A percentile compares a stretch with the other conserved stretches of the same genome.
Evolutionary conservation across 2,329 filamentous ascomycete species (phyloP).

Genomic region (Paracoccidioides lutzii): DNA sequence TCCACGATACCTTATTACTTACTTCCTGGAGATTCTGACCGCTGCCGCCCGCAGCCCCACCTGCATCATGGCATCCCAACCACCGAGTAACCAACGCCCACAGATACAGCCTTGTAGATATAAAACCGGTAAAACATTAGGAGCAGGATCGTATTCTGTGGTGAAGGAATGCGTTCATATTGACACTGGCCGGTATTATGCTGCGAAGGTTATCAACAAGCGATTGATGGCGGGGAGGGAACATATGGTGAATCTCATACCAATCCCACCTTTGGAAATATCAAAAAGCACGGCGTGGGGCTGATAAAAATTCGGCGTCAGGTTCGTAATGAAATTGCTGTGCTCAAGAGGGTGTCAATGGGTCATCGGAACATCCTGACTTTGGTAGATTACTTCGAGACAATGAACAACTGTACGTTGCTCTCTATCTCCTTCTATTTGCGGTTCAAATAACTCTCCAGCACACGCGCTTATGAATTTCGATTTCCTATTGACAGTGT

Average conservation of each 20-base stretch:
- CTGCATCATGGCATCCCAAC: constrained; percentile 2
- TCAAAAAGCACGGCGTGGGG: neutral
- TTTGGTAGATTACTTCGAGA: constrained; percentile 97
- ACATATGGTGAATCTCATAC: constrained; percentile 65
- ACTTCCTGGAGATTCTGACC: neutral
- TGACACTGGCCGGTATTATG: constrained; percentile 94
- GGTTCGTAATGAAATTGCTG: constrained; percentile 96
- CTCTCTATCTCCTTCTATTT: neutral
- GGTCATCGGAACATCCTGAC: constrained; percentile 97
- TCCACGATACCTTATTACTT: neutral
- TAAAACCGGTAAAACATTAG: constrained; percentile 96
- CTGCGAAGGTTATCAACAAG: constrained; percentile 99
- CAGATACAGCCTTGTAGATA: constrained; percentile 92
- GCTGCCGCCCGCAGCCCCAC: neutral
- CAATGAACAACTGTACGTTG: constrained; percentile 78
- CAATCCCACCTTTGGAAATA: neutral
- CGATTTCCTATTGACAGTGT: constrained; percentile 42
- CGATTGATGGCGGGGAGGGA: constrained; percentile 91
- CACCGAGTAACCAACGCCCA: constrained; percentile 27
- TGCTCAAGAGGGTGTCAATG: constrained; percentile 97
- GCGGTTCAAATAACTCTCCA: neutral
- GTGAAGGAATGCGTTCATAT: constrained; percentile 99
- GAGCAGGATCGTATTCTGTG: constrained; percentile 92
- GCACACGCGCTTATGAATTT: neutral
- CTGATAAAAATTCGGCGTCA: constrained; percentile 24